These are phyloP conservation scores for Pisolithus tinctorius DNA, from an alignment of 768 basidiomycete species.

Conservation along the genomic window DNA sequence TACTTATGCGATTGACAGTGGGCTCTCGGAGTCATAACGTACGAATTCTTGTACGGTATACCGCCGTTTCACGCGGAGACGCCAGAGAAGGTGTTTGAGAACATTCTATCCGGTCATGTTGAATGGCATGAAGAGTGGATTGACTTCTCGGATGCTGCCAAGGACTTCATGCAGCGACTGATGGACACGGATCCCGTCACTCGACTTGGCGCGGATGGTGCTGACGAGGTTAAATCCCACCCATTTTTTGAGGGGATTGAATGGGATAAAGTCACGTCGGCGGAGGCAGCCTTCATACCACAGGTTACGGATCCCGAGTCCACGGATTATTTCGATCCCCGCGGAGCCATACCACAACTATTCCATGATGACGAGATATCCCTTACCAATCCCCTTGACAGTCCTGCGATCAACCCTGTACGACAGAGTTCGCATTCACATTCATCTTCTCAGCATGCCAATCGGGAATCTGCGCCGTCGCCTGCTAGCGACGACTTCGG, in stretches of 20 bases:
- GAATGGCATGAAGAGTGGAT: conserved; percentile 96
- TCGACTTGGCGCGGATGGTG: conserved; percentile 81
- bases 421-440: conserved; percentile 8
- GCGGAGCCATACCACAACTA: conserved; percentile 83
- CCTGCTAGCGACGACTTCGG: conserved; percentile 88
- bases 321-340: conserved; percentile 98
- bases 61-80: conserved; percentile 98
- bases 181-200: conserved; percentile 72
- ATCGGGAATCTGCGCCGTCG: conserved; percentile 37
- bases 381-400: conserved; percentile 45
- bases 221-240: conserved; percentile 89
- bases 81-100: conserved; percentile 96
- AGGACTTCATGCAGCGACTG: conserved; percentile 84
- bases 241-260: conserved; percentile 87
- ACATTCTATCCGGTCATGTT: conserved; percentile 89
- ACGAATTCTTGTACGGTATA: conserved; percentile 95
- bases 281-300: conserved; percentile 92
- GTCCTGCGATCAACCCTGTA: conserved; percentile 24
- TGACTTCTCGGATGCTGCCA: conserved; percentile 77
- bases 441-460: conserved; percentile 26
- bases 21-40: conserved; percentile 97
- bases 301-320: conserved; percentile 94
- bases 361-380: conserved; percentile 86
- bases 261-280: conserved; percentile 86
- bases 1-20: conserved; percentile 50